Conservation (phyloP, 192 early-diverging fungal species). For the Phlyctochytrium bullatum region DNA sequence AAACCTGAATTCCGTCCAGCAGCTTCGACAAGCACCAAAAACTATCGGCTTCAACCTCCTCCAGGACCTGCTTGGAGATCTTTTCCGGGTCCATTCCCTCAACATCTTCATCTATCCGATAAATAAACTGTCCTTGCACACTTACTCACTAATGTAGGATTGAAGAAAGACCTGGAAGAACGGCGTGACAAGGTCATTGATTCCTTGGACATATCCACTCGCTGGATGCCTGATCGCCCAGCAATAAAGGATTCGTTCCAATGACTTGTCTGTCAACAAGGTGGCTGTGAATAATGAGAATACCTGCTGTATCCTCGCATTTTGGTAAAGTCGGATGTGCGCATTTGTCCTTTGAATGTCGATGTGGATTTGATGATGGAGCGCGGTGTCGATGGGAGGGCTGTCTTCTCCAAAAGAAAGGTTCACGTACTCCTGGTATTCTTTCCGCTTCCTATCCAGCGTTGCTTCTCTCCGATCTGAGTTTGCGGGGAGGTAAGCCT, state of each 20-base stretch:
- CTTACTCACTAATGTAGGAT: conserved; percentile 61
- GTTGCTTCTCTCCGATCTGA: conserved; percentile 80
- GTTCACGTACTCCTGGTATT: conserved; percentile 83
- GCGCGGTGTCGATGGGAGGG: conserved; percentile 72
- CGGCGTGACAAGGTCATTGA: conserved; percentile 96
- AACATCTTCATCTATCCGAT: conserved; percentile 38
- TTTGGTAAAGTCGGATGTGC: conserved; percentile 80
- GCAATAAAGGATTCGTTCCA: conserved; percentile 91
- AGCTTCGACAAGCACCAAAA: conserved; percentile 98
- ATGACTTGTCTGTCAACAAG: conserved; percentile 48
- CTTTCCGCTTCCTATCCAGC: conserved; percentile 83
- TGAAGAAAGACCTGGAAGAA: conserved; percentile 92
- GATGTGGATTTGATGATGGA: conserved; percentile 96
- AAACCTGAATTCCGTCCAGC: conserved; percentile 91
- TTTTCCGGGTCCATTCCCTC: conserved; percentile 35
- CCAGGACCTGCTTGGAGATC: conserved; percentile 52
- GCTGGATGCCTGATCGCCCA: conserved; percentile 99
- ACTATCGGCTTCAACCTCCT: conserved; percentile 86
- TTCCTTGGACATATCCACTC: conserved; percentile 98
- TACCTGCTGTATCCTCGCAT: conserved; percentile 75
- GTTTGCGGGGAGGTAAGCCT: conserved; percentile 89
- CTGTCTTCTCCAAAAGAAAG: conserved; percentile 82
- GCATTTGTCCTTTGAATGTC: conserved; percentile 92
- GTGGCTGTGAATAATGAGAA: neutral
- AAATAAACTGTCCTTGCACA: too few species aligned